A percentile compares a stretch with the other conserved stretches of the same genome.
Conservation (phyloP, 495 filamentous ascomycete species). For the Hyaloscypha finlandica region DNA sequence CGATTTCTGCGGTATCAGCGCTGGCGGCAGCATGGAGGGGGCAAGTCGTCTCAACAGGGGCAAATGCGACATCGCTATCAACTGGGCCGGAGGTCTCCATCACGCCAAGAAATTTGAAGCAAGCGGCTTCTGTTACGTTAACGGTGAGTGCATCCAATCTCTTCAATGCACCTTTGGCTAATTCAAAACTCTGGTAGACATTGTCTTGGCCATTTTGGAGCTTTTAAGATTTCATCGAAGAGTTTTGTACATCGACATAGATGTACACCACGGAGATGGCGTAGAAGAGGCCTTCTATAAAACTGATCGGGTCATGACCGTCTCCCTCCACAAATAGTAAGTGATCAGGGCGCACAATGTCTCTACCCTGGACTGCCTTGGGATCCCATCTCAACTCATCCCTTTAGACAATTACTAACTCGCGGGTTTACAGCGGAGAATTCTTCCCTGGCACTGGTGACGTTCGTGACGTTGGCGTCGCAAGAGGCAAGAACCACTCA, state of each 20-base stretch:
- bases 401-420: background rate
- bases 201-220: conserved; percentile 94
- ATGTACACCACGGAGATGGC: conserved; percentile 96
- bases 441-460: conserved; percentile 97
- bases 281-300: conserved; percentile 97
- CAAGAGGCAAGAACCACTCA: conserved; percentile 85
- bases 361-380: background rate
- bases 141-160: conserved; percentile 60
- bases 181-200: conserved; percentile 57
- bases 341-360: background rate
- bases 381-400: background rate
- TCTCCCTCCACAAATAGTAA: conserved; percentile 85
- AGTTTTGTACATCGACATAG: conserved; percentile 95
- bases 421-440: conserved; percentile 61
- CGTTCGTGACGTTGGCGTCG: conserved; percentile 88
- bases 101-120: conserved; percentile 96
- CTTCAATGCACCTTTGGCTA: background rate
- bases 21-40: conserved; percentile 94
- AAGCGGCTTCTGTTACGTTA: conserved; percentile 96
- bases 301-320: conserved; percentile 96
- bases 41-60: conserved; percentile 86
- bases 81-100: conserved; percentile 95
- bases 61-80: conserved; percentile 94
- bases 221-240: conserved; percentile 85
- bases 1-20: conserved; percentile 95